phyloP scores from a whole-genome alignment of 495 filamentous ascomycete species.

The Penicillium salamii region DNA sequence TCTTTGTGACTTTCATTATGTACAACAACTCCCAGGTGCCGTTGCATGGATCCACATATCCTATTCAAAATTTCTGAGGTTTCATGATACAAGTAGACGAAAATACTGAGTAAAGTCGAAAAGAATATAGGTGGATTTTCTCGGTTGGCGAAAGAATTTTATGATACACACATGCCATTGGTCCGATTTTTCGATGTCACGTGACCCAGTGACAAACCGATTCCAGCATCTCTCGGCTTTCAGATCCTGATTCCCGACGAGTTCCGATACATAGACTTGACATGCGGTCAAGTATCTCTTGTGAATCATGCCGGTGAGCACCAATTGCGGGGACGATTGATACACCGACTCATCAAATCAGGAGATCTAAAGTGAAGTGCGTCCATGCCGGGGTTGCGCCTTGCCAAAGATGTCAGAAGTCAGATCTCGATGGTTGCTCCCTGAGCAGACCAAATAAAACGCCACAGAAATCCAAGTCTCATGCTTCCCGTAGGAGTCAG shows the following conservation, averaged over 20 bases:
- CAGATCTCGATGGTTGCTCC: conserved; percentile 9
- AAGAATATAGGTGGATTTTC: too few relatives aligned
- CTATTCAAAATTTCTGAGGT: too few relatives aligned
- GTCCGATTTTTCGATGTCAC: too few relatives aligned
- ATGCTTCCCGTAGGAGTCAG: background rate
- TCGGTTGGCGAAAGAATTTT: too few relatives aligned
- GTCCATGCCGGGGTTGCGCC: conserved; percentile 15
- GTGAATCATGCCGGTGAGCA: conserved; percentile 17
- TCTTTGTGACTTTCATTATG: too few relatives aligned
- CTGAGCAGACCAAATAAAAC: conserved; percentile 10
- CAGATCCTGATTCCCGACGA: background rate
- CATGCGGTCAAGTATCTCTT: conserved; percentile 18
- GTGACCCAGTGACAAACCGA: too few relatives aligned
- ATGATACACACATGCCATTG: too few relatives aligned
- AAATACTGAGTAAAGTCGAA: too few relatives aligned
- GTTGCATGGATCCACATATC: too few relatives aligned
- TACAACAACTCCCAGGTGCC: too few relatives aligned
- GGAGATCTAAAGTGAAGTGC: conserved; percentile 22
- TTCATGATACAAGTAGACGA: too few relatives aligned
- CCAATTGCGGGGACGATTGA: background rate
- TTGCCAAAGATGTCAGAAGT: conserved; percentile 17
- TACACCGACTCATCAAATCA: background rate
- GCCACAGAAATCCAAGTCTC: background rate
- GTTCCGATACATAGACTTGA: background rate
- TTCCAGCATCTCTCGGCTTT: background rate